These are phyloP conservation scores for Asclepias syriaca DNA, from an alignment of 257 asterid genomes.

Conservation along the genomic window DNA sequence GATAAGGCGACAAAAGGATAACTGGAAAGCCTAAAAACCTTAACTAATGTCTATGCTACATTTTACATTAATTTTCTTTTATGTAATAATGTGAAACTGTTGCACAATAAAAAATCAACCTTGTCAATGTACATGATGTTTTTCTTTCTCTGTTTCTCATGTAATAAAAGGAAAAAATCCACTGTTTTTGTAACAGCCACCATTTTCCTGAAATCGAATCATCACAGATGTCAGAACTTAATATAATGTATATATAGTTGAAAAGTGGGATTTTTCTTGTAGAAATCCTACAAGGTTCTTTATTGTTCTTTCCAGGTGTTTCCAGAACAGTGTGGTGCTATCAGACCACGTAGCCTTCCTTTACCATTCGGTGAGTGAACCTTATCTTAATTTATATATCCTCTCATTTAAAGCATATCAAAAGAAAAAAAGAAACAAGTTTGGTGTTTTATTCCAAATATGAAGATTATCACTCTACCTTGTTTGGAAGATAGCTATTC, in stretches of 20 bases:
- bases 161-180: too few species aligned
- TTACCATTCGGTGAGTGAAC: background rate
- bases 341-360: background rate
- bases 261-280: too few species aligned
- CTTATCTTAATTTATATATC: background rate
- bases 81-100: background rate
- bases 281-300: background rate
- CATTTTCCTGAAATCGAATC: too few species aligned
- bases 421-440: background rate
- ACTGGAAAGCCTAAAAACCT: slow-evolving; percentile 50
- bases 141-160: background rate
- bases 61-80: background rate
- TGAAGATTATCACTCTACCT: slow-evolving; percentile 7
- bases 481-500: slow-evolving; percentile 15
- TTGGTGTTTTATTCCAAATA: background rate
- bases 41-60: background rate
- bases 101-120: background rate
- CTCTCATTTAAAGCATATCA: background rate
- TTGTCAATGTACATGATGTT: background rate
- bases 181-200: too few species aligned
- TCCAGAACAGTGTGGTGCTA: background rate
- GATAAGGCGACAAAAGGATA: slow-evolving; percentile 70
- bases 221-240: too few species aligned
- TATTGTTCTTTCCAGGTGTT: background rate
- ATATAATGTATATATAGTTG: too few species aligned